Conservation (phyloP, 2,329 filamentous ascomycete genomes). For the Talaromyces funiculosus region DNA sequence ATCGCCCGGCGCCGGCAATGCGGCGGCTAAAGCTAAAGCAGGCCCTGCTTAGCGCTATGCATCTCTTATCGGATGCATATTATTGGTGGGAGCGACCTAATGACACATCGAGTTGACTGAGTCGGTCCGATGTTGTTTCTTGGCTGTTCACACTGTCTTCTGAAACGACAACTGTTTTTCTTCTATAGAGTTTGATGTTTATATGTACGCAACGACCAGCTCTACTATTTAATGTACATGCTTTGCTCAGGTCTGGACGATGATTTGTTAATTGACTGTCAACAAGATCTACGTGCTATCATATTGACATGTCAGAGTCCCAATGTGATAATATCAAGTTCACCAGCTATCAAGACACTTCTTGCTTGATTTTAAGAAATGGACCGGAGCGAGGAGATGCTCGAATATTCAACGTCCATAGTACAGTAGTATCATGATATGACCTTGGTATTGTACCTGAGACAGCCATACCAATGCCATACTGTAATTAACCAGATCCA, state of each 20-base stretch:
- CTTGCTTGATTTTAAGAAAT: neutral
- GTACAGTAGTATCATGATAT: neutral
- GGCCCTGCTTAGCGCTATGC: constrained; percentile 3
- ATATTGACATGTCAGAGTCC: neutral
- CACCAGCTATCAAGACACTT: neutral
- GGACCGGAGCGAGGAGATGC: neutral
- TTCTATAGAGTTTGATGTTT: neutral
- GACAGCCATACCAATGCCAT: neutral
- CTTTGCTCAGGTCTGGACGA: neutral
- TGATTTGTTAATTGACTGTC: neutral
- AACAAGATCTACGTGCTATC: neutral
- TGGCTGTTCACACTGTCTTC: neutral
- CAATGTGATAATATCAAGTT: neutral
- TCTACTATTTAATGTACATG: neutral
- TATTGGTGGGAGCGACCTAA: neutral
- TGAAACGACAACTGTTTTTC: too few species aligned
- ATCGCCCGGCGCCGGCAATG: constrained; percentile 3
- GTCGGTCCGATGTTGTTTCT: constrained; percentile 1
- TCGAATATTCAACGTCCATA: neutral
- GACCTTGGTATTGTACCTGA: neutral
- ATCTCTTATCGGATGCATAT: constrained; percentile 4
- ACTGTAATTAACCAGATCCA: neutral
- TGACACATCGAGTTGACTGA: constrained; percentile 15
- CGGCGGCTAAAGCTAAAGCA: constrained; percentile 3
- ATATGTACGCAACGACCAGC: neutral